Evolutionary conservation across 2,329 filamentous ascomycete species (phyloP), one percentile per base, ranked within the genome.

Genomic region (Epichloe hybrida): DNA sequence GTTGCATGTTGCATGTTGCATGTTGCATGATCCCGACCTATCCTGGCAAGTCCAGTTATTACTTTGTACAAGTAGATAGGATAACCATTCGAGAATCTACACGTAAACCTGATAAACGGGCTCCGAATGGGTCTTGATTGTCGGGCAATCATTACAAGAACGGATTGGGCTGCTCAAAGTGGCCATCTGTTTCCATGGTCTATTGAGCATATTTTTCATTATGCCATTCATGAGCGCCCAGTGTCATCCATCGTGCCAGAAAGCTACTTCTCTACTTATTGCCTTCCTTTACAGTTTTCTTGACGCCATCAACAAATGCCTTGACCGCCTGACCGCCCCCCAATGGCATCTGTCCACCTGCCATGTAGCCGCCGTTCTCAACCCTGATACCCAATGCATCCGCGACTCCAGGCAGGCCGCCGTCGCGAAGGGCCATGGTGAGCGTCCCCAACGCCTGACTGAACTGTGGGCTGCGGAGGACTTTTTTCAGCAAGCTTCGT

Each of bases 391-490:
- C 79, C 39, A 98, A 72, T 4, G 90, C 91, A 60, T 95, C 89
- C 6, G 88, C 85, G 55, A 98, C 85, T 59, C 83, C 94, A 4
- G 91, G 90, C 52, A 98, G 69, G 0, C 91, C 93, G 12, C 93
- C 93, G 59, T 97, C 91, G 52, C 89, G 77, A 50, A 98, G 72
- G 12, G 93, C 93, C 67, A 89, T 81, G 0, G 89, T 95, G 58
- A 98, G 70, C 63, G 86, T 93, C 0, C 81, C 80, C 39, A 96
- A 69, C 57, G 88, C 91, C 66, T 97, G 93, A 54, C 81, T 80
- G 62, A 98, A 89, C 63, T 98, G 93, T 17, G 93, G 91, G 57
- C 87, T 94, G 56, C 87, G 80, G 13, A 97, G 70, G 7, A 97
- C 89, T 62, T 83, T 84, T 64, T 82, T 83, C 42, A 98, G 68